Evolutionary conservation across 2,329 filamentous ascomycete genomes (phyloP).

Genomic region (Paraphoma chrysanthemicola): DNA sequence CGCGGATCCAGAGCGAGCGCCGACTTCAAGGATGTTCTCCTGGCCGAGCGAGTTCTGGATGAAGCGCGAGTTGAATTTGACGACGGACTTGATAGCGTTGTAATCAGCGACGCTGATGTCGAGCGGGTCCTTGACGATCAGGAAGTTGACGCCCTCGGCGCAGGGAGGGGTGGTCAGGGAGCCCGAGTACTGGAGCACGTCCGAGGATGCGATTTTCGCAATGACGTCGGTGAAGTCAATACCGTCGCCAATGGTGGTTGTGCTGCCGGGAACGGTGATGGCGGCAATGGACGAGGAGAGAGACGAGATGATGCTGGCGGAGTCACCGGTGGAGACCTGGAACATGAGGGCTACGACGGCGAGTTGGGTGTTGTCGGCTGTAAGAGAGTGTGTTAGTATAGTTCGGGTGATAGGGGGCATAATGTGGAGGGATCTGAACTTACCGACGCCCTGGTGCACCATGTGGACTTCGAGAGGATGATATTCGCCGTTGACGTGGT

Average conservation of each 20-base stretch:
- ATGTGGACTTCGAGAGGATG: constrained; percentile 63
- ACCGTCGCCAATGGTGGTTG: constrained; percentile 32
- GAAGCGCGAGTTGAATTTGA: constrained; percentile 63
- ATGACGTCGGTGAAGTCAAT: constrained; percentile 56
- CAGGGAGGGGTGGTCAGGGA: constrained; percentile 70
- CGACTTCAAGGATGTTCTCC: constrained; percentile 51
- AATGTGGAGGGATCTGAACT: constrained; percentile 12
- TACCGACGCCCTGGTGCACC: constrained; percentile 61
- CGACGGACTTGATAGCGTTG: constrained; percentile 59
- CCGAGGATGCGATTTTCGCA: constrained; percentile 45
- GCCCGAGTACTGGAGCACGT: constrained; percentile 61
- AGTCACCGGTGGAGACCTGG: constrained; percentile 47
- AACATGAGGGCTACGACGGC: constrained; percentile 53
- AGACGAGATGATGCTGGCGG: constrained; percentile 38
- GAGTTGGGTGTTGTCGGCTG: constrained; percentile 44
- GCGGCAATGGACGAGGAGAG: constrained; percentile 45
- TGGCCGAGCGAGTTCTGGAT: constrained; percentile 59
- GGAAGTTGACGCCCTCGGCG: constrained; percentile 63
- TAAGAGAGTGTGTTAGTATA: background rate
- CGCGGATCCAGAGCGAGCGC: constrained; percentile 1
- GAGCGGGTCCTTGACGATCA: constrained; percentile 58
- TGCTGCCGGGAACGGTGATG: constrained; percentile 51
- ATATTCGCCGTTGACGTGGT: constrained; percentile 59
- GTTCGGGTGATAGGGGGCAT: constrained; percentile 1
- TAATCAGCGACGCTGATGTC: constrained; percentile 58